Evolutionary conservation across 1,284 basidiomycete species (phyloP), one percentile per base, ranked within the genome.

Genomic region (Pyrrhoderma lamaoense): DNA sequence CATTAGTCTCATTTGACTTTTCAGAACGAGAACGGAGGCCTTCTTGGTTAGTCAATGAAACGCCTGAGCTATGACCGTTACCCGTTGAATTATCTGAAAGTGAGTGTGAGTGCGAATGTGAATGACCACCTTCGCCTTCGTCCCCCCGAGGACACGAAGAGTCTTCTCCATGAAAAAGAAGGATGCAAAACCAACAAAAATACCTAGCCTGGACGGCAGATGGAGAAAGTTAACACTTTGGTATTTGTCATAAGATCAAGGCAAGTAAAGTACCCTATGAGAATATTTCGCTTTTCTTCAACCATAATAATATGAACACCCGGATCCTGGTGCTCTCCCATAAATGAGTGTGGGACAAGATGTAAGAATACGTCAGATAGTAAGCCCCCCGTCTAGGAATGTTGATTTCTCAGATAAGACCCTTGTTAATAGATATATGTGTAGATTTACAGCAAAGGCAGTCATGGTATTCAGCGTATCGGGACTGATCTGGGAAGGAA

Each of bases 81-180:
- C 59, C 47, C 38, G 62, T 60, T 8, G 61, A 63, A 23, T 60
- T 60, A 48, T 59, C 47, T 35, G 21, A 49, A 45, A 59, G 62
- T 40, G 69, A 64, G 57, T 72, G 71, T 4, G 70, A 67, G 57
- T 80, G 76, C 1, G 77, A 73, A 61, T 87, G 82, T 2, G 75
- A 74, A 62, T 75, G 70, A 21, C 60, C 63, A 40, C 62, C 61
- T 47, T 61, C 68, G 34, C 79, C 79, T 36, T 77, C 79, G 45
- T 77, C 77, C 47, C 74, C 75, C 82, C 79, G 18, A 93, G 73
- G 13, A 92, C 89, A 23, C 90, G 80, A 58, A 93, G 76, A 1
- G 87, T 82, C 70, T 93, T 93, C 65, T 93, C 90, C 77, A 93
- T 89, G 58, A 92, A 75, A 68, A 93, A 93, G 70, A 93, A 93